Conservation (phyloP, 2,329 filamentous ascomycete genomes). For the Xylariaceae sp. region DNA sequence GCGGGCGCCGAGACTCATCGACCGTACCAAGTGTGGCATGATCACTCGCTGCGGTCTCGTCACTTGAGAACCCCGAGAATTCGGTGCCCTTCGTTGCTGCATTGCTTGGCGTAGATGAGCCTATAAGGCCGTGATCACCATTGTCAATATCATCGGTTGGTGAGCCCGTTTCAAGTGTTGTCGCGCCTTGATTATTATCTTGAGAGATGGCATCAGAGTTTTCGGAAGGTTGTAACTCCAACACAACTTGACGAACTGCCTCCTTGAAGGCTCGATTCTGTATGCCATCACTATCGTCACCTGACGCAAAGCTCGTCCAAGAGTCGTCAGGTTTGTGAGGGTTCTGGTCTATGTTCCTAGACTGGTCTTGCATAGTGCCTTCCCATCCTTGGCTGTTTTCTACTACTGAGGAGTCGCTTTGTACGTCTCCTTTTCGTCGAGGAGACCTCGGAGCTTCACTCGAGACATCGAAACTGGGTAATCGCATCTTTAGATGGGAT, state of each 20-base stretch:
- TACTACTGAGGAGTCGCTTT: no score
- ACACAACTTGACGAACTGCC: slow-evolving; percentile 20
- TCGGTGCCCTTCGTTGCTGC: slow-evolving; percentile 15
- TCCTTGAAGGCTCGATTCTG: slow-evolving; percentile 18
- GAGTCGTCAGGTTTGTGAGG: slow-evolving; percentile 16
- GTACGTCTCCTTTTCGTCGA: no score
- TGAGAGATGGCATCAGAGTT: slow-evolving; percentile 6
- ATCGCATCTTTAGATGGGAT: slow-evolving; percentile 16
- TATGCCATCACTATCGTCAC: slow-evolving; percentile 19
- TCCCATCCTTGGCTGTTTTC: no score
- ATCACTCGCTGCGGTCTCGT: slow-evolving; percentile 5
- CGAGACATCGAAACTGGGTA: slow-evolving; percentile 17
- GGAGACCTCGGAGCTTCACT: slow-evolving; percentile 6
- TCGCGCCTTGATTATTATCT: slow-evolving; percentile 4
- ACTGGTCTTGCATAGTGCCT: no score
- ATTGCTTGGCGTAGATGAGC: slow-evolving; percentile 11
- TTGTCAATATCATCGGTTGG: not conserved
- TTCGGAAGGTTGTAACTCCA: slow-evolving; percentile 21
- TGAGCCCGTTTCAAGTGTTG: slow-evolving; percentile 8
- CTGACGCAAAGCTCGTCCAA: slow-evolving; percentile 28
- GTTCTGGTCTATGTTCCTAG: no score
- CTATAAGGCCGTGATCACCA: not conserved
- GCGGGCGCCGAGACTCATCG: slow-evolving; percentile 2
- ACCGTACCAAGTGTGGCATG: slow-evolving; percentile 17
- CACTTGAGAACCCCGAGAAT: slow-evolving; percentile 13